phyloP scores from a whole-genome alignment of 2,329 filamentous ascomycete species.

The Colletotrichum noveboracense region DNA sequence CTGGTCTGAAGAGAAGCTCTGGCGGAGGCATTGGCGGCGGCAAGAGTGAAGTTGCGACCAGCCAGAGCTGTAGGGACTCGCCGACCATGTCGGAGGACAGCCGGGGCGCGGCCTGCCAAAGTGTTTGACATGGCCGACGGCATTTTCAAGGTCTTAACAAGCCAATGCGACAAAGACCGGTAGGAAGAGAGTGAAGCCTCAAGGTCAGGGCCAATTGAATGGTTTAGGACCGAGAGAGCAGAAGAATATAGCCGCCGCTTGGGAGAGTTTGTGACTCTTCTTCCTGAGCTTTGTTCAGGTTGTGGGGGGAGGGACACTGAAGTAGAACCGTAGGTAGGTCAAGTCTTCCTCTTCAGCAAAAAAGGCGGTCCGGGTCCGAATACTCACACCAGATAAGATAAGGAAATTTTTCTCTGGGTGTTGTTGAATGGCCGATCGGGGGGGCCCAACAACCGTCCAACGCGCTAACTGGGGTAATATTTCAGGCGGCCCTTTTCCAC shows the following conservation, averaged over 20 bases:
- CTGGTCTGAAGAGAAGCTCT: slow-evolving; percentile 37
- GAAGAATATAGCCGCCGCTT: slow-evolving; percentile 11
- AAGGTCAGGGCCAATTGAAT: slow-evolving; percentile 24
- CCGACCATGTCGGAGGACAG: slow-evolving; percentile 60
- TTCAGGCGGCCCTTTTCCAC: not conserved
- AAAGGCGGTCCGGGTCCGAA: slow-evolving; percentile 18
- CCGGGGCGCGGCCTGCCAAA: slow-evolving; percentile 63
- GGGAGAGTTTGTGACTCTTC: slow-evolving; percentile 22
- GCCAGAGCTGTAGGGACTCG: slow-evolving; percentile 51
- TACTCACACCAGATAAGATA: slow-evolving; percentile 20
- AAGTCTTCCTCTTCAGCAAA: slow-evolving; percentile 15
- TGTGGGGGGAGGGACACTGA: not conserved
- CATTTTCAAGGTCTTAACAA: slow-evolving; percentile 31
- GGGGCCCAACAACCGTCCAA: slow-evolving; percentile 7
- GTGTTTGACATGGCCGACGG: slow-evolving; percentile 43
- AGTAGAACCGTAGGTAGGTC: not conserved
- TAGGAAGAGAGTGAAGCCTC: not conserved
- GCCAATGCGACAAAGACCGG: slow-evolving; percentile 9
- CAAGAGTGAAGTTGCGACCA: slow-evolving; percentile 47
- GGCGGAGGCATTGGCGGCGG: slow-evolving; percentile 35
- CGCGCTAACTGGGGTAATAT: slow-evolving; percentile 8
- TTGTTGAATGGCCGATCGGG: slow-evolving; percentile 20
- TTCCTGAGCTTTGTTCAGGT: slow-evolving; percentile 15
- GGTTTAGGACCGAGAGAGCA: slow-evolving; percentile 19
- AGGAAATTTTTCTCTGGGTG: slow-evolving; percentile 24